Conservation (phyloP, 139 green algal species). For the Trebouxia sp. region DNA sequence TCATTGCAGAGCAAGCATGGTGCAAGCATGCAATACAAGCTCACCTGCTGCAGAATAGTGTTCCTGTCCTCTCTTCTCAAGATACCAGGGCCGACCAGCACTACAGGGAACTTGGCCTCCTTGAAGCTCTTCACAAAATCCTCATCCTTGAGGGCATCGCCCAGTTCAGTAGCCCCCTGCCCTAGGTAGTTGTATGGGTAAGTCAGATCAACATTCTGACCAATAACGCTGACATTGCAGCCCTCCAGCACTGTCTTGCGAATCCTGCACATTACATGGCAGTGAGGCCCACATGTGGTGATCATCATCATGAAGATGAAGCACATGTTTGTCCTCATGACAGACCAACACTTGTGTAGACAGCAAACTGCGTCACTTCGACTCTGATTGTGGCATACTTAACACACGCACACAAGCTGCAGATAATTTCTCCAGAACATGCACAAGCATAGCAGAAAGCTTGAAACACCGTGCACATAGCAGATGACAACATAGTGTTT, state of each 20-base stretch:
- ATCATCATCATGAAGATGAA: no score
- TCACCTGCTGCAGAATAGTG: constrained; percentile 76
- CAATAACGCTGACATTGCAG: constrained; percentile 75
- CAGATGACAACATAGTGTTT: no score
- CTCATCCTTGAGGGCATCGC: constrained; percentile 55
- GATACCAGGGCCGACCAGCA: constrained; percentile 91
- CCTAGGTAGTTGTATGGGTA: constrained; percentile 91
- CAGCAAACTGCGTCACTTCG: no score
- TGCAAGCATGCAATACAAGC: constrained; percentile 15
- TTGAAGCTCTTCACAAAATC: constrained; percentile 74
- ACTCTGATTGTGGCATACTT: no score
- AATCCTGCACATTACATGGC: constrained; percentile 31
- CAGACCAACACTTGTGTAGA: no score
- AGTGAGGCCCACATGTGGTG: no score
- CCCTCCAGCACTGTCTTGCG: constrained; percentile 45
- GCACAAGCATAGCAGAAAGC: background rate
- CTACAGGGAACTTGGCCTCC: constrained; percentile 70
- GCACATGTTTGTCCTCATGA: no score
- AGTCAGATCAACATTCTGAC: constrained; percentile 86
- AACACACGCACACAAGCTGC: no score
- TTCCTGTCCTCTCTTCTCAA: constrained; percentile 77
- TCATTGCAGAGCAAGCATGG: no score
- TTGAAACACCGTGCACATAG: background rate
- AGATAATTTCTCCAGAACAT: no score
- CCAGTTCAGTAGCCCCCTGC: constrained; percentile 64